These are phyloP conservation scores for Asterionellopsis glacialis DNA, from an alignment of 108 stramenopile species.

Conservation along the genomic window DNA sequence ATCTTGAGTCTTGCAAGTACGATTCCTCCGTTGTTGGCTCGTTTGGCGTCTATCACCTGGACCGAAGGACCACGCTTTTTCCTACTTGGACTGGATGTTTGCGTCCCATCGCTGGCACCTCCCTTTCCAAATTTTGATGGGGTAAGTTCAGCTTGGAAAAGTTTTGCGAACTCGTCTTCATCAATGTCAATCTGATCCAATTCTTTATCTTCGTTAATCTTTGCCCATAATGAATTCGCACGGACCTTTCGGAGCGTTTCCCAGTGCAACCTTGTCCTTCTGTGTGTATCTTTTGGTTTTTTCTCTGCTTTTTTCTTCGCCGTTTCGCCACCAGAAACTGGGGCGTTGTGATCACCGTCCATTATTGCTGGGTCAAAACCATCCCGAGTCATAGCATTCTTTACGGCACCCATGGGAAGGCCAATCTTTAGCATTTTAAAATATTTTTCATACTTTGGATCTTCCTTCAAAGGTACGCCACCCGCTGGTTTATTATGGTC, in stretches of 20 bases:
- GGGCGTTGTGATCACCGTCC: slow-evolving; percentile 84
- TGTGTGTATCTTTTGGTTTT: slow-evolving; percentile 61
- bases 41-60: slow-evolving; percentile 83
- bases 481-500: slow-evolving; percentile 65
- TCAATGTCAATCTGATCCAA: slow-evolving; percentile 75
- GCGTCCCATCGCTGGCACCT: slow-evolving; percentile 3
- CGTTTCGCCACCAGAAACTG: slow-evolving; percentile 18
- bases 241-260: slow-evolving; percentile 65
- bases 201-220: slow-evolving; percentile 68
- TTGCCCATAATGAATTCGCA: slow-evolving; percentile 82
- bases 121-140: not conserved
- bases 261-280: slow-evolving; percentile 88
- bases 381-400: slow-evolving; percentile 84
- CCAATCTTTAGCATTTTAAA: slow-evolving; percentile 93
- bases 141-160: slow-evolving; percentile 74
- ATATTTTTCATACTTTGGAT: slow-evolving; percentile 78
- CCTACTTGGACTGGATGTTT: slow-evolving; percentile 1
- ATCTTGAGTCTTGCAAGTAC: slow-evolving; percentile 84
- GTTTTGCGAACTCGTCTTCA: slow-evolving; percentile 70
- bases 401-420: slow-evolving; percentile 83
- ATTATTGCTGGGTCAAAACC: slow-evolving; percentile 69
- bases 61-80: slow-evolving; percentile 34
- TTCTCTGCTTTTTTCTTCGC: slow-evolving; percentile 30
- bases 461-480: slow-evolving; percentile 71
- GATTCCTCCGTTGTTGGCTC: slow-evolving; percentile 92